Percentiles rank a stretch among this genome's conserved stretches.
Evolutionary conservation across 2,329 filamentous ascomycete genomes (phyloP).

Genomic region (Camillea tinctor): DNA sequence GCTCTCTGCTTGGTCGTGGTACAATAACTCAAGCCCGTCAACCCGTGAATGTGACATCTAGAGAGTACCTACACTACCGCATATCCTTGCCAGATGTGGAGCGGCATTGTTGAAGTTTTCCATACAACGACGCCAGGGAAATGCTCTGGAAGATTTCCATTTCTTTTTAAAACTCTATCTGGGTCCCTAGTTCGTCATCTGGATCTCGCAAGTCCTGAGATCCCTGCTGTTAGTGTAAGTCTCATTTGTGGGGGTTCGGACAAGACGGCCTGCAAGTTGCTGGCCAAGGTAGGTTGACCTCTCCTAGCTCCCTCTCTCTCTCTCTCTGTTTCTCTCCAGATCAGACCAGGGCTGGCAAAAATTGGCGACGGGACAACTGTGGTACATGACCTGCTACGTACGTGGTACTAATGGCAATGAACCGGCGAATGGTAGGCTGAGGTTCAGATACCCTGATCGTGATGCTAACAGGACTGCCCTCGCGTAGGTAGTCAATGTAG

Average conservation of each 20-base stretch:
- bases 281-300: not conserved
- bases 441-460: not conserved
- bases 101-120: not conserved
- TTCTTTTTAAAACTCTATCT: constrained; percentile 21
- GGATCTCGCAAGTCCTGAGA: constrained; percentile 22
- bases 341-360: not conserved
- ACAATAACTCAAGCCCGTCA: not conserved
- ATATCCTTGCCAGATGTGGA: not conserved
- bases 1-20: not conserved
- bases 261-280: constrained; percentile 1
- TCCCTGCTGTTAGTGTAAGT: constrained; percentile 16
- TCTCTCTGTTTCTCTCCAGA: not conserved
- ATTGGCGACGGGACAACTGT: not conserved
- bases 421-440: not conserved
- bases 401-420: not conserved
- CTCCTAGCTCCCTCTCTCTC: too few species aligned
- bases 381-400: not conserved
- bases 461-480: not conserved
- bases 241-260: constrained; percentile 15
- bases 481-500: not conserved
- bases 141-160: constrained; percentile 25
- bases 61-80: too few species aligned
- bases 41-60: too few species aligned
- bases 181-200: constrained; percentile 18
- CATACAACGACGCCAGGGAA: constrained; percentile 14